These are phyloP conservation scores for Tuber brumale DNA, from an alignment of 495 filamentous ascomycete species.

Conservation along the genomic window DNA sequence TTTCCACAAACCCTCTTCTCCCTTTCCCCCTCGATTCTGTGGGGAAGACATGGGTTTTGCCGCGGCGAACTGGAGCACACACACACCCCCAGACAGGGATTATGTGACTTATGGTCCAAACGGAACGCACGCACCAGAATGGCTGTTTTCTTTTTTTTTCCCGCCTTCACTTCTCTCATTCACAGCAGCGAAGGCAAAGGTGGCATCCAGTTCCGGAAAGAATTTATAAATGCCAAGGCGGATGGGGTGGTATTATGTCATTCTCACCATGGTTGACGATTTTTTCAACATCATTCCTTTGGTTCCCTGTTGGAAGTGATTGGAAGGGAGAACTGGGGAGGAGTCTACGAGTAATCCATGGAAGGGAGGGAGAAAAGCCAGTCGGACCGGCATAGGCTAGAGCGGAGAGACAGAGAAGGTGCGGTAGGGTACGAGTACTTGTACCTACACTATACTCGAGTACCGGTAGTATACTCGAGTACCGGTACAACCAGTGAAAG, in stretches of 20 bases:
- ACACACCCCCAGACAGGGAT: not conserved
- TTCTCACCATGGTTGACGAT: conserved; percentile 23
- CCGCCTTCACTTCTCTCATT: not conserved
- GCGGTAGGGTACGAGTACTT: no score
- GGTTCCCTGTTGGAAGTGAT: conserved; percentile 13
- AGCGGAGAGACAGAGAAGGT: not conserved
- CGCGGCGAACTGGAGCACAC: not conserved
- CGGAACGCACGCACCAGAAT: not conserved
- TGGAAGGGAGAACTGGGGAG: not conserved
- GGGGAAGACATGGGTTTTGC: not conserved
- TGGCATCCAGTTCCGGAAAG: not conserved
- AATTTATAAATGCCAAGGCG: conserved; percentile 3
- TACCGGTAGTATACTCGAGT: not conserved
- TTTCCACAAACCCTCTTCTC: not conserved
- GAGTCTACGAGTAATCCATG: not conserved
- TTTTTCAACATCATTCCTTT: conserved; percentile 8
- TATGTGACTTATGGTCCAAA: not conserved
- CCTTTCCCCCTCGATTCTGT: not conserved
- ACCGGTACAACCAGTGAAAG: not conserved
- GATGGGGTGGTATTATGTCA: conserved; percentile 23
- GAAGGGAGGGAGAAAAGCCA: not conserved
- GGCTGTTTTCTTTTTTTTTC: not conserved
- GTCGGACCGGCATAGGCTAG: no score
- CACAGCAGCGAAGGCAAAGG: not conserved
- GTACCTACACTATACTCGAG: not conserved